Percentiles rank a stretch among this genome's conserved stretches.
phyloP scores from a whole-genome alignment of 768 basidiomycete genomes.

The Tricholoma hemisulphureum region DNA sequence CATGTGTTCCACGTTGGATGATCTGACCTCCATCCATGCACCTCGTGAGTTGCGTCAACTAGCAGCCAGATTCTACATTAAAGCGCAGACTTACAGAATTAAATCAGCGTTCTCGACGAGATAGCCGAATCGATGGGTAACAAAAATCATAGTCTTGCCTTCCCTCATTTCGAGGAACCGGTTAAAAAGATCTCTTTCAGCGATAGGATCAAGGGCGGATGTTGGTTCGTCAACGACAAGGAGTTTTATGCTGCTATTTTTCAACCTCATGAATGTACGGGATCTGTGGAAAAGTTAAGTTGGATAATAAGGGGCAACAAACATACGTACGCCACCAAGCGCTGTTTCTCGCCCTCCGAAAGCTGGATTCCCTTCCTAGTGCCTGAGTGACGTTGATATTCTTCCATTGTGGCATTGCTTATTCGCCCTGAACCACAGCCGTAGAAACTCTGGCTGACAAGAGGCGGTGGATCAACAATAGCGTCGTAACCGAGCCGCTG shows the following conservation, averaged over 20 bases:
- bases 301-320: background rate
- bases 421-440: slow-evolving; percentile 26
- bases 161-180: slow-evolving; percentile 34
- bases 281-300: slow-evolving; percentile 30
- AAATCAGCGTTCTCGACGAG: slow-evolving; percentile 49
- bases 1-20: slow-evolving; percentile 42
- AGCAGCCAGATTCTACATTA: background rate
- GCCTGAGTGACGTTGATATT: slow-evolving; percentile 29
- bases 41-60: slow-evolving; percentile 20
- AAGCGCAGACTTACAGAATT: slow-evolving; percentile 42
- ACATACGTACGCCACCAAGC: slow-evolving; percentile 45
- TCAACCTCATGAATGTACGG: slow-evolving; percentile 45
- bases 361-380: slow-evolving; percentile 28
- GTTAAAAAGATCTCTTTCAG: slow-evolving; percentile 48
- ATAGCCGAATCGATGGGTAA: slow-evolving; percentile 55
- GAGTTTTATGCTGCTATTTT: slow-evolving; percentile 41
- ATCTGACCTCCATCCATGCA: slow-evolving; percentile 45
- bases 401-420: slow-evolving; percentile 29
- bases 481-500: slow-evolving; percentile 42
- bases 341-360: slow-evolving; percentile 49
- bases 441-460: slow-evolving; percentile 28
- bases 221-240: slow-evolving; percentile 60
- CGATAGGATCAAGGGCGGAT: slow-evolving; percentile 54
- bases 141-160: slow-evolving; percentile 56
- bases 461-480: slow-evolving; percentile 31